phyloP scores from a whole-genome alignment of 2,329 filamentous ascomycete species.

The Pseudogymnoascus sp. region DNA sequence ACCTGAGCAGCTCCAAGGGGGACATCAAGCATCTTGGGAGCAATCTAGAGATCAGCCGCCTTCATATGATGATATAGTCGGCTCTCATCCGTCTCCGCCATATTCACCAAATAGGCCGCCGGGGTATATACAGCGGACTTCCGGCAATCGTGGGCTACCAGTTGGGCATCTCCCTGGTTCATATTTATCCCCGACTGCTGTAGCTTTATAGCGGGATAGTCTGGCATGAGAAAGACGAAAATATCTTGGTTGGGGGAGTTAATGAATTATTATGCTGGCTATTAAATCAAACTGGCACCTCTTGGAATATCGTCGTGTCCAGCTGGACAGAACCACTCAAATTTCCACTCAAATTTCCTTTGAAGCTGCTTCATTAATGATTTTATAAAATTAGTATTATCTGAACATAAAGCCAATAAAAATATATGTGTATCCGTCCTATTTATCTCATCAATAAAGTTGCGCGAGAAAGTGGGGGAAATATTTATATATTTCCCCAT shows the following conservation, averaged over 20 bases:
- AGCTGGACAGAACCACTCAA: not conserved
- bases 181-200: not conserved
- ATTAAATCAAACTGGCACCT: not conserved
- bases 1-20: not conserved
- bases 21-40: not conserved
- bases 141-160: not conserved
- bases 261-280: not conserved
- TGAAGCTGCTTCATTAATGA: not conserved
- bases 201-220: not conserved
- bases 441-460: not conserved
- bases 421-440: not conserved
- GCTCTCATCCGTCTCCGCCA: not conserved
- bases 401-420: not conserved
- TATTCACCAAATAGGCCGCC: not conserved
- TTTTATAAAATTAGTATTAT: not conserved
- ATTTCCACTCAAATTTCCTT: not conserved
- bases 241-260: not conserved
- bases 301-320: not conserved
- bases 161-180: not conserved
- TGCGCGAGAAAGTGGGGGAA: not conserved
- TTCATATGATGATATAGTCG: conserved; percentile 1
- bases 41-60: not conserved
- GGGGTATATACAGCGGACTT: not conserved
- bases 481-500: not conserved
- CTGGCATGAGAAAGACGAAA: not conserved